phyloP scores from a whole-genome alignment of 371 early-diverging fungal species.

The Mortierella sp. region DNA sequence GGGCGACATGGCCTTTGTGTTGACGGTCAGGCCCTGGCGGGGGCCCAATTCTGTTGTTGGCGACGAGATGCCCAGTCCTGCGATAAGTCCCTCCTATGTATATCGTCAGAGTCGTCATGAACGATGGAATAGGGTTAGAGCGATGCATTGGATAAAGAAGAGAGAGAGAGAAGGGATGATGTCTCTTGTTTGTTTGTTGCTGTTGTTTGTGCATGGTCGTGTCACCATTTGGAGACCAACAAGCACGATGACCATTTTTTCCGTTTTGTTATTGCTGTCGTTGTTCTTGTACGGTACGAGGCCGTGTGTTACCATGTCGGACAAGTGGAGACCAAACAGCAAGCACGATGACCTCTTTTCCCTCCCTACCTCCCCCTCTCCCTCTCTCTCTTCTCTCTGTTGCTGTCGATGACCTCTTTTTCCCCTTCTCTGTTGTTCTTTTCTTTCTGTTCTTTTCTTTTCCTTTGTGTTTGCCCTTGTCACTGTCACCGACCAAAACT shows the following conservation, averaged over 20 bases:
- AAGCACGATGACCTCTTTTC: not conserved
- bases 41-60: constrained; percentile 18
- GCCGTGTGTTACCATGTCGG: not conserved
- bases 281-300: not conserved
- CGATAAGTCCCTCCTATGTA: constrained; percentile 29
- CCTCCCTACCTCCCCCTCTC: too few relatives aligned
- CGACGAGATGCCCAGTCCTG: constrained; percentile 50
- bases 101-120: not conserved
- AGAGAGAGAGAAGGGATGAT: too few relatives aligned
- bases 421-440: too few relatives aligned
- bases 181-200: too few relatives aligned
- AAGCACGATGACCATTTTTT: not conserved
- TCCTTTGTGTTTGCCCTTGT: not conserved
- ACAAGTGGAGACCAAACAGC: not conserved
- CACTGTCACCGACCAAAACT: not conserved
- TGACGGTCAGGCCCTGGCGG: constrained; percentile 41
- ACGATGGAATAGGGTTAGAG: not conserved
- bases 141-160: too few relatives aligned
- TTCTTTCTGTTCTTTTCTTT: not conserved
- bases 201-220: too few relatives aligned
- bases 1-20: constrained; percentile 43
- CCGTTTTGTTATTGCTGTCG: not conserved
- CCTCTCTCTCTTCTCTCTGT: too few relatives aligned
- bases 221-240: too few relatives aligned
- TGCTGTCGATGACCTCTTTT: not conserved